Evolutionary conservation across 331 rosid genomes (phyloP).

Genomic region (Dryas integrifolia): DNA sequence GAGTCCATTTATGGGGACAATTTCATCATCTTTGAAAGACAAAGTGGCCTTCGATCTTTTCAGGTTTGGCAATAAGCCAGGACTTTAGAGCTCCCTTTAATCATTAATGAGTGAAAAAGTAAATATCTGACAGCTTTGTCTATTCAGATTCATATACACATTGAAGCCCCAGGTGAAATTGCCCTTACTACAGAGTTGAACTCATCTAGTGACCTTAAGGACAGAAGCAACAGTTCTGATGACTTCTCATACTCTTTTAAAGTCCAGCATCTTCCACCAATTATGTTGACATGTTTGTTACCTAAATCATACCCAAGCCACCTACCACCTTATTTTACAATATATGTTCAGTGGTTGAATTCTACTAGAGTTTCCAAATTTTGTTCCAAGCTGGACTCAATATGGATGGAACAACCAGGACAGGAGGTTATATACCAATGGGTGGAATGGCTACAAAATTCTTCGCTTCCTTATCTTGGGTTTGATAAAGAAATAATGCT

Average conservation of each 20-base stretch:
- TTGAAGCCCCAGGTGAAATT: constrained; percentile 58
- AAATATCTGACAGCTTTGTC: not conserved
- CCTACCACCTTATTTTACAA: constrained; percentile 65
- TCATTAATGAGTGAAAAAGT: not conserved
- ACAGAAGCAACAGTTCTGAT: constrained; percentile 26
- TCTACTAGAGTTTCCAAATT: constrained; percentile 46
- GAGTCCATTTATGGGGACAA: constrained; percentile 83
- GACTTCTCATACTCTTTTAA: constrained; percentile 62
- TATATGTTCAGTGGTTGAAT: constrained; percentile 74
- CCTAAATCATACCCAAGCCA: constrained; percentile 84
- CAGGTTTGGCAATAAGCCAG: constrained; percentile 55
- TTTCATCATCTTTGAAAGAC: constrained; percentile 49
- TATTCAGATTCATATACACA: constrained; percentile 52
- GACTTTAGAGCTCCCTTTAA: constrained; percentile 13
- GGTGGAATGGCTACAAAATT: constrained; percentile 83
- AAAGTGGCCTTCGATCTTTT: constrained; percentile 53
- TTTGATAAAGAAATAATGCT: constrained; percentile 59
- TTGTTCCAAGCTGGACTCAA: constrained; percentile 65
- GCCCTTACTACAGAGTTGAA: constrained; percentile 52
- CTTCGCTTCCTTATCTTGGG: constrained; percentile 63
- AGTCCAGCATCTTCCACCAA: constrained; percentile 71
- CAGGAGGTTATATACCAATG: constrained; percentile 80
- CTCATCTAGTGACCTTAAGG: constrained; percentile 35
- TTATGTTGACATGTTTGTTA: constrained; percentile 71
- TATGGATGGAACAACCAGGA: constrained; percentile 69